A percentile compares a stretch with the other conserved stretches of the same genome.
Evolutionary conservation across 2,329 filamentous ascomycete genomes (phyloP).

Genomic region (Claviceps purpurea): DNA sequence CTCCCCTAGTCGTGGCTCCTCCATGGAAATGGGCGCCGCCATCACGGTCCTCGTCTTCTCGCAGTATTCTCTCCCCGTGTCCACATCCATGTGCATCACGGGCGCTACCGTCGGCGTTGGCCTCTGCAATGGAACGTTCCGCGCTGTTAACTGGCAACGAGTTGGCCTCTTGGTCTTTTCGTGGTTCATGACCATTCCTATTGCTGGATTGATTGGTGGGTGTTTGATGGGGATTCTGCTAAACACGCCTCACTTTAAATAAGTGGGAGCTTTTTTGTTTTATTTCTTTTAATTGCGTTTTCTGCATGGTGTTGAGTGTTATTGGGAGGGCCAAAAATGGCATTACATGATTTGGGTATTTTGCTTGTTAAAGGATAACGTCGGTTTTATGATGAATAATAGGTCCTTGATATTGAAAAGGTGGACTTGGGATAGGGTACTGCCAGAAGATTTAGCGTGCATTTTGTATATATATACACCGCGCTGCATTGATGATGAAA

Average conservation of each 20-base stretch:
- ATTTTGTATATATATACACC: no score
- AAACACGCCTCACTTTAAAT: conserved; percentile 24
- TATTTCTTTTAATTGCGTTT: neutral
- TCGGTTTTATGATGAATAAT: no score
- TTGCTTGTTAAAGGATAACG: no score
- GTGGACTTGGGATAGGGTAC: no score
- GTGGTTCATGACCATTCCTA: conserved; percentile 38
- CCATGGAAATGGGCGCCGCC: conserved; percentile 70
- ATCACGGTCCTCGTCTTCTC: conserved; percentile 66
- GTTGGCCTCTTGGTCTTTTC: conserved; percentile 52
- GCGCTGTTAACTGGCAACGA: conserved; percentile 65
- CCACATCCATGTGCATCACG: conserved; percentile 68
- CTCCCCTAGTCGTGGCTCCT: conserved; percentile 41
- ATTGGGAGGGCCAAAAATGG: no score
- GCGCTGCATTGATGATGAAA: neutral
- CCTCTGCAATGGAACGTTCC: conserved; percentile 59
- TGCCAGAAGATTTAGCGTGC: no score
- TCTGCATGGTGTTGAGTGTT: neutral
- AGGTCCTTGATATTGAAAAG: no score
- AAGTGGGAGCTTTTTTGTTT: neutral
- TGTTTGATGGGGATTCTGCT: conserved; percentile 26
- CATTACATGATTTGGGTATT: no score
- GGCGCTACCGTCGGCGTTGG: conserved; percentile 67
- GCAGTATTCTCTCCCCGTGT: conserved; percentile 62
- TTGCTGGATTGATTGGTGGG: conserved; percentile 28